phyloP scores from a whole-genome alignment of 2,329 filamentous ascomycete genomes.

The Colletotrichum musae region DNA sequence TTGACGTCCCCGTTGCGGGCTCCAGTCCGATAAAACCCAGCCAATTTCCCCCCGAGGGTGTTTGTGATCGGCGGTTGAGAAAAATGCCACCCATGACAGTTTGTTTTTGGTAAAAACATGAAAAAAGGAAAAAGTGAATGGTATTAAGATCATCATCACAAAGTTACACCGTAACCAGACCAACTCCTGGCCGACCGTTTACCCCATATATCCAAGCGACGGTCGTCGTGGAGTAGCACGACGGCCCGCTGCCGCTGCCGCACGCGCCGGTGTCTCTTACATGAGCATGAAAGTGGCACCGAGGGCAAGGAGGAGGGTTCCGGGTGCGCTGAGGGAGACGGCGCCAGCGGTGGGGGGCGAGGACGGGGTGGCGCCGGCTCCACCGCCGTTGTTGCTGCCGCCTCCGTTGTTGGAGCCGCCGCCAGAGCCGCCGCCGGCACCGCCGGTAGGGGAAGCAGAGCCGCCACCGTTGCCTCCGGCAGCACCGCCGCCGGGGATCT shows the following conservation, averaged over 20 bases:
- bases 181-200: constrained; percentile 14
- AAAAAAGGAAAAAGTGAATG: constrained; percentile 36
- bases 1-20: neutral
- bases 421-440: constrained; percentile 40
- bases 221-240: neutral
- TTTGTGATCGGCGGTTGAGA: neutral
- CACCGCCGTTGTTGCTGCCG: constrained; percentile 19
- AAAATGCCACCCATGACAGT: constrained; percentile 13
- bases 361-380: constrained; percentile 24
- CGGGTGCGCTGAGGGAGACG: constrained; percentile 55
- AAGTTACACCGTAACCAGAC: constrained; percentile 33
- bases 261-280: constrained; percentile 38
- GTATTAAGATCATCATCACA: constrained; percentile 40
- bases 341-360: constrained; percentile 44
- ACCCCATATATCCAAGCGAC: constrained; percentile 8
- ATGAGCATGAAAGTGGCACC: constrained; percentile 61
- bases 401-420: constrained; percentile 36
- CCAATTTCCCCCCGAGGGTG: neutral
- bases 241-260: neutral
- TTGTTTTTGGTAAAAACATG: neutral
- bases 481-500: constrained; percentile 42
- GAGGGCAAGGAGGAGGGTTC: constrained; percentile 59
- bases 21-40: neutral
- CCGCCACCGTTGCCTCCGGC: constrained; percentile 36
- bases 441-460: constrained; percentile 44